Percentiles rank a stretch among this genome's conserved stretches.
phyloP scores from a whole-genome alignment of 352 stramenopile genomes.

The Pythium sp. region DNA sequence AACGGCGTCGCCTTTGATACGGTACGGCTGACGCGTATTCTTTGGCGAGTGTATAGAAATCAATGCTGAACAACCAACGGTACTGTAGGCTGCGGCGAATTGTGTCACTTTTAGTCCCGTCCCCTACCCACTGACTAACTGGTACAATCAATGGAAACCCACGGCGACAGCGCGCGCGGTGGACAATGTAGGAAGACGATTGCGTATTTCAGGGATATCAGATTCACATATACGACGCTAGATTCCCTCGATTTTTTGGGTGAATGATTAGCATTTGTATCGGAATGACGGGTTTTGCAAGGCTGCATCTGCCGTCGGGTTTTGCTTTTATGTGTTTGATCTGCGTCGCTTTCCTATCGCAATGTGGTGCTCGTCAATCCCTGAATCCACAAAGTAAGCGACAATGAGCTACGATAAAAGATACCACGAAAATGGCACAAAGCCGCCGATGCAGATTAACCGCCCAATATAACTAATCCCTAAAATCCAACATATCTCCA shows the following conservation, averaged over 20 bases:
- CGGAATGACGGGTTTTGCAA: not conserved
- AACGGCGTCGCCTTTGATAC: not conserved
- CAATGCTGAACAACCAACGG: not conserved
- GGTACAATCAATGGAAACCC: not conserved
- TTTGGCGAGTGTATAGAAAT: constrained; percentile 7
- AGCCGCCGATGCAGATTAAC: not conserved
- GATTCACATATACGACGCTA: not conserved
- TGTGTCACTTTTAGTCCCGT: not conserved
- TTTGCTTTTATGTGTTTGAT: not conserved
- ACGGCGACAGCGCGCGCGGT: not conserved
- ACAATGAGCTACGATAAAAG: not conserved
- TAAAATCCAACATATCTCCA: not conserved
- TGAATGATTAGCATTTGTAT: not conserved
- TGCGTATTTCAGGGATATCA: not conserved
- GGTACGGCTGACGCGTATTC: not conserved
- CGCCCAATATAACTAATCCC: not conserved
- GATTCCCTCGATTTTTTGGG: constrained; percentile 1
- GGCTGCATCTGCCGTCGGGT: not conserved
- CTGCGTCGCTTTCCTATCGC: not conserved
- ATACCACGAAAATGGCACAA: not conserved
- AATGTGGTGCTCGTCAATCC: not conserved
- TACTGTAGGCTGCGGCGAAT: not conserved
- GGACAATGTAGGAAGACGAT: not conserved
- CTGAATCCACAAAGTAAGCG: not conserved
- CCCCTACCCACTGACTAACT: not conserved